These are phyloP conservation scores for Chytriomyces sp. DNA, from an alignment of 192 early-diverging fungal species.

Conservation along the genomic window DNA sequence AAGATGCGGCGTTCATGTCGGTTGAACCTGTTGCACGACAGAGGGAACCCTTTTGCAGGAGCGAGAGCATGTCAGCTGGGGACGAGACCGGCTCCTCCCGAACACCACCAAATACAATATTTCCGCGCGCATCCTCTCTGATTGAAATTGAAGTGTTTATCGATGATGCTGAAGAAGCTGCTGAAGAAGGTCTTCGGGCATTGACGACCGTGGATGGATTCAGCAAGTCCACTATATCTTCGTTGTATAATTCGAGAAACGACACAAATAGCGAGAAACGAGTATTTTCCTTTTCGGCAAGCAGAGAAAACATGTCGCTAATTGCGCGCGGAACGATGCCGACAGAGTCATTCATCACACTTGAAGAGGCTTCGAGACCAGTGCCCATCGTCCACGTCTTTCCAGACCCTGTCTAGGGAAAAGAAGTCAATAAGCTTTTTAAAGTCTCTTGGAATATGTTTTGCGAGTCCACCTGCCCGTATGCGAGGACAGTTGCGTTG, in stretches of 20 bases:
- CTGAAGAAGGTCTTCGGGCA: conserved; percentile 40
- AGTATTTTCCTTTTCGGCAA: conserved; percentile 23
- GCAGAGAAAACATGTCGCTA: conserved; percentile 41
- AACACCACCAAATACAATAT: conserved; percentile 88
- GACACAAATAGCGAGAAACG: conserved; percentile 65
- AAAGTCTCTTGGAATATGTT: neutral
- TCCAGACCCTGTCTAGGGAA: conserved; percentile 56
- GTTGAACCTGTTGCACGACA: conserved; percentile 93
- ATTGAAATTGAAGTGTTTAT: conserved; percentile 67
- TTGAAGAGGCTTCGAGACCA: conserved; percentile 44
- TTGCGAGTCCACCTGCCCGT: conserved; percentile 50
- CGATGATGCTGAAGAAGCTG: neutral
- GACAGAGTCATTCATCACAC: conserved; percentile 21
- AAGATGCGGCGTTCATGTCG: conserved; percentile 93
- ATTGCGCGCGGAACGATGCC: conserved; percentile 62
- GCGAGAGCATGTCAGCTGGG: conserved; percentile 74
- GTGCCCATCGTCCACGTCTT: conserved; percentile 69
- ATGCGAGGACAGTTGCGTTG: conserved; percentile 61
- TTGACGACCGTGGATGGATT: conserved; percentile 62
- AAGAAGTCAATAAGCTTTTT: neutral
- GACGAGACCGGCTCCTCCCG: conserved; percentile 73
- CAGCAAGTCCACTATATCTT: conserved; percentile 94
- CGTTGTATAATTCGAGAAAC: conserved; percentile 98
- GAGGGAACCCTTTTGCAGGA: conserved; percentile 76
- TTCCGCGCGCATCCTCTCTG: conserved; percentile 87